Evolutionary conservation across 495 filamentous ascomycete species (phyloP).

Genomic region (Neurospora sp.): DNA sequence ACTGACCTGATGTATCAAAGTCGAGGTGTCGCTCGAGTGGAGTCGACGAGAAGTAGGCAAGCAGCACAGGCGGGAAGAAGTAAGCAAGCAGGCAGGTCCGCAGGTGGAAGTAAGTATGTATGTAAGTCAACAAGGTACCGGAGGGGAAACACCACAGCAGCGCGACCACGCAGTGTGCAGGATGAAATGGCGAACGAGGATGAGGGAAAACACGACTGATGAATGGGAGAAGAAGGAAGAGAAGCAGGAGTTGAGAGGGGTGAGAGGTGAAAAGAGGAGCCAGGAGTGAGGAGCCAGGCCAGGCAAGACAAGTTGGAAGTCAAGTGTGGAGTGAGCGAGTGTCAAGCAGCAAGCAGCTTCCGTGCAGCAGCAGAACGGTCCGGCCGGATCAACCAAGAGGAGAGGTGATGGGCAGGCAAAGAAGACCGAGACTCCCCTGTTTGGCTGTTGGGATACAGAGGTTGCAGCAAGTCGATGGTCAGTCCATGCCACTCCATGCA

Average conservation of each 20-base stretch:
- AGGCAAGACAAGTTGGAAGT: not conserved
- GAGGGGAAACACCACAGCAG: slow-evolving; percentile 22
- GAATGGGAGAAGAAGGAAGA: slow-evolving; percentile 6
- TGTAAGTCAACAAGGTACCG: slow-evolving; percentile 4
- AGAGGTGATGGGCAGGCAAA: not conserved
- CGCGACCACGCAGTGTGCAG: slow-evolving; percentile 25
- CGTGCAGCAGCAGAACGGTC: slow-evolving; percentile 5
- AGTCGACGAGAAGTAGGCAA: slow-evolving; percentile 4
- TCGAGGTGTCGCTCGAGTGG: slow-evolving; percentile 25
- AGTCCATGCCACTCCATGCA: not conserved
- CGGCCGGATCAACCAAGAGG: not conserved
- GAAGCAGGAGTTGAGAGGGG: slow-evolving; percentile 7
- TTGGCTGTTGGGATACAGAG: no score
- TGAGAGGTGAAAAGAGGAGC: slow-evolving; percentile 5
- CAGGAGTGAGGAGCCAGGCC: not conserved
- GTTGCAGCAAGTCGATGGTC: not conserved
- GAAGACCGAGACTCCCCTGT: no score
- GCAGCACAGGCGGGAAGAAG: slow-evolving; percentile 2
- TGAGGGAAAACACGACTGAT: slow-evolving; percentile 1
- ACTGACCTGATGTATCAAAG: slow-evolving; percentile 34
- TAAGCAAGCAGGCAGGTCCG: slow-evolving; percentile 4
- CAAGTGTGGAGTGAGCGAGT: not conserved
- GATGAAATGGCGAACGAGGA: slow-evolving; percentile 18
- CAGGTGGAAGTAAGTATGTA: not conserved
- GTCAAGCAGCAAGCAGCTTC: not conserved